Evolutionary conservation across 495 filamentous ascomycete genomes (phyloP), one percentile per base, ranked within the genome.

Genomic region (Aspergillus biplanus): DNA sequence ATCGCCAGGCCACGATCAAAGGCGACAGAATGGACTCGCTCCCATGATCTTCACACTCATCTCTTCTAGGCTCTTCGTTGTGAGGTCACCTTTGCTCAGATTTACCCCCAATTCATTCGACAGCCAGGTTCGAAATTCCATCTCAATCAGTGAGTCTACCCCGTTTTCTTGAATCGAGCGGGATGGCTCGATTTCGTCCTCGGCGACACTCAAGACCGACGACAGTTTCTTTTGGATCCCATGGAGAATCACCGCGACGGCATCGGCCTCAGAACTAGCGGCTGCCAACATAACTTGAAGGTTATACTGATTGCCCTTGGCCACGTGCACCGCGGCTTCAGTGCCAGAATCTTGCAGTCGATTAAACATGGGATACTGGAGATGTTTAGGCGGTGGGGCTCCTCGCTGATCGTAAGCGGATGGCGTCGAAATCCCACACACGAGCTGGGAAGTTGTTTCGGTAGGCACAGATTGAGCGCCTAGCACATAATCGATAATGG

Each of bases 321-420:
- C 21, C 21, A 27, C 21, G 21, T 27, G 21, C 21, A 27, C 21
- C 2, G 21, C 21, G 1, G 21, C 21, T 27, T 27, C 21, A 2
- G 21, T 27, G 1, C 21, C 21, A 2, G 33, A 27, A 39, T 31
- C n/a, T 31, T 44, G 55, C 34, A 56, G 33, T 18, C 21, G 47
- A n/a, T 9, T n/a, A 9, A 50, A 50, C 47, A 50, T 50, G 9
- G 47, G 47, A 50, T 50, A 50, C 11, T 50, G 15, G 16, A 50
- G 47, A 27, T 50, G 16, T 0, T 18, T n/a, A 0, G 13, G 15
- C 4, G 16, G 47, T 50, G 13, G 47, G 0, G 27, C 7, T 5
- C 47, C 47, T 7, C 13, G 47, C 27, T 50, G 7, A 7, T 18
- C 15, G 47, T 50, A 50, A n/a, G 16, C 16, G 11, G 47, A 27